These are phyloP conservation scores for Hanseniaspora nectarophila DNA, from an alignment of 805 yeast species.

Conservation along the genomic window DNA sequence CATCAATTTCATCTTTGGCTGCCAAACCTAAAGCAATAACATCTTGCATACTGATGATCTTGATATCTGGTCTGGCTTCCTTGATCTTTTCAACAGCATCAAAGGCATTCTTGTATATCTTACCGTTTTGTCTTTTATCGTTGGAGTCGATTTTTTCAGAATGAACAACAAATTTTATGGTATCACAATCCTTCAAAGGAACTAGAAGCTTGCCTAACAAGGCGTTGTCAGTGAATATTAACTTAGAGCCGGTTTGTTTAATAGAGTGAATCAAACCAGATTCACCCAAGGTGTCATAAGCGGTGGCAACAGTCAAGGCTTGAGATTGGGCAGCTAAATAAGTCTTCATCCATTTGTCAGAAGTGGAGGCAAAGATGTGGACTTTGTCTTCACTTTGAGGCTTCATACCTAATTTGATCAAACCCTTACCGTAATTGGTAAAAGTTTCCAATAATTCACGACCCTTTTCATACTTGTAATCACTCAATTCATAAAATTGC, in stretches of 20 bases:
- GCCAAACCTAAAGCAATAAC: conserved; percentile 50
- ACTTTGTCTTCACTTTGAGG: conserved; percentile 51
- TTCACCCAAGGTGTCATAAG: conserved; percentile 91
- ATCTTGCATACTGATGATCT: conserved; percentile 54
- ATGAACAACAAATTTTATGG: conserved; percentile 61
- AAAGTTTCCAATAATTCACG: conserved; percentile 41
- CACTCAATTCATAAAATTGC: conserved; percentile 69
- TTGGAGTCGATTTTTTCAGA: conserved; percentile 45
- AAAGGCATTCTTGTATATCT: conserved; percentile 44
- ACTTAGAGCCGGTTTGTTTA: conserved; percentile 65
- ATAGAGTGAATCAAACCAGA: conserved; percentile 77
- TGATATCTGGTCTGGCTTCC: conserved; percentile 64
- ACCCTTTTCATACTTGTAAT: conserved; percentile 56
- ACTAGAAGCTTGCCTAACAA: conserved; percentile 53
- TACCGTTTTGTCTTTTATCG: conserved; percentile 57
- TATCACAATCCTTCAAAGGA: conserved; percentile 54
- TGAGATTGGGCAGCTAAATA: conserved; percentile 70
- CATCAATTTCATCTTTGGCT: conserved; percentile 33
- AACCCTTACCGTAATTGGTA: conserved; percentile 58
- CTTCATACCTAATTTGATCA: conserved; percentile 56
- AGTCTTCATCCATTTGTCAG: conserved; percentile 81
- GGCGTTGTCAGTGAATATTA: conserved; percentile 72
- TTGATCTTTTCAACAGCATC: conserved; percentile 48
- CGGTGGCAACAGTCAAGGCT: conserved; percentile 79
- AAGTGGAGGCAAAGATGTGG: conserved; percentile 81